phyloP scores from a whole-genome alignment of 768 basidiomycete species.

The Exsudoporus frostii region DNA sequence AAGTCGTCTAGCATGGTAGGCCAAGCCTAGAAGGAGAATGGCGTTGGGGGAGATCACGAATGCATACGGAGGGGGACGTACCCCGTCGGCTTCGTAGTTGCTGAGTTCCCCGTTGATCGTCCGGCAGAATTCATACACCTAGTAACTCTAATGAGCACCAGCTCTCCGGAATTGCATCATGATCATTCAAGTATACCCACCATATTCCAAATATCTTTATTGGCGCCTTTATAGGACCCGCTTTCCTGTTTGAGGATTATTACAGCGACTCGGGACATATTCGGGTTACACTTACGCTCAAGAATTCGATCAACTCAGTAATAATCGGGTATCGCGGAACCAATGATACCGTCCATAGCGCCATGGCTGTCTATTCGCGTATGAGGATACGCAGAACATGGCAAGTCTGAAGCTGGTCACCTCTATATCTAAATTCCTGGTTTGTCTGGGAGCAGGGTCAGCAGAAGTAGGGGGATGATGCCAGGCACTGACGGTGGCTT shows the following conservation, averaged over 20 bases:
- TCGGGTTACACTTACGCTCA: slow-evolving; percentile 45
- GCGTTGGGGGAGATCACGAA: not conserved
- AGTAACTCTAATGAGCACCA: slow-evolving; percentile 1
- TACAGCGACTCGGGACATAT: not conserved
- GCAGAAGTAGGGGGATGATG: not conserved
- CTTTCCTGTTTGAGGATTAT: slow-evolving; percentile 31
- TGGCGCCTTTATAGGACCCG: slow-evolving; percentile 69
- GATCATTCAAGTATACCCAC: slow-evolving; percentile 35
- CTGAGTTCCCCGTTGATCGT: slow-evolving; percentile 56
- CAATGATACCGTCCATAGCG: slow-evolving; percentile 75
- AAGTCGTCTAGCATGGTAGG: slow-evolving; percentile 81
- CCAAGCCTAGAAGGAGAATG: slow-evolving; percentile 57
- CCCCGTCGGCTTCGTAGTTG: slow-evolving; percentile 75
- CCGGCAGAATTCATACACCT: slow-evolving; percentile 78
- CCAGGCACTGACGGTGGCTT: slow-evolving; percentile 61
- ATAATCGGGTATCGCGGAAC: slow-evolving; percentile 64
- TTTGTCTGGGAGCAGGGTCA: slow-evolving; percentile 43
- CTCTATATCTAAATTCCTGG: slow-evolving; percentile 80
- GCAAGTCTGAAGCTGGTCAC: slow-evolving; percentile 35
- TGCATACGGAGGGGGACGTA: slow-evolving; percentile 34
- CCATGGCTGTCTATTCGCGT: slow-evolving; percentile 54
- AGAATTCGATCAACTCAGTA: slow-evolving; percentile 61
- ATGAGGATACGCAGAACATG: not conserved
- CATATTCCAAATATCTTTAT: slow-evolving; percentile 87
- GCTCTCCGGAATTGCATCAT: not conserved